Base-by-base conservation (phyloP, 2,329 filamentous ascomycete genomes). In the Blastomyces percursus region DNA sequence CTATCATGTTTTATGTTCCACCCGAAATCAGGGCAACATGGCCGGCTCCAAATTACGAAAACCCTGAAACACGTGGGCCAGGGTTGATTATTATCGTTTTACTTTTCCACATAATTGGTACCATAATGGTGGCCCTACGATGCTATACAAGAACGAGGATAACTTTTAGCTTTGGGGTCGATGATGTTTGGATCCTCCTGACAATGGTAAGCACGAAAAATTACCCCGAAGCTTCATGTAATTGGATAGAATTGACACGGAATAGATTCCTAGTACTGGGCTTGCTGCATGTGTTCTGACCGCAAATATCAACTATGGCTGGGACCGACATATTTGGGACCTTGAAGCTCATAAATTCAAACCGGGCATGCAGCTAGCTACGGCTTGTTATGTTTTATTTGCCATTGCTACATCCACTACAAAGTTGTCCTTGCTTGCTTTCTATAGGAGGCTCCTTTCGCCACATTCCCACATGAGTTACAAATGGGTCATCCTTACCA, bases 21-120 rank as follows among this genome's bases (percentile, higher is more conserved):
- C 46, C 63, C 14, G 56, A 60, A 42, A 35, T 64, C 11, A 54
- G 42, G 51, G 48, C 48, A 38, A 61, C 66, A 48, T 72, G 68
- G 69, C 69, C 69, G 3, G 61, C 63, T 52, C 69, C 69, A n/a
- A 71, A 71, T 59, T 71, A 69, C 65, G 61, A 67, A 40, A 61
- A 71, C 55, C 69, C 70, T 11, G 62, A 64, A 16, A 67, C 59
- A n/a, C 56, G 64, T 62, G 70, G 69, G 16, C 64, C 64, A n/a
- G 65, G 63, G 16, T 59, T 71, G 19, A 66, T 67, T 24, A 62
- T 69, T 57, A 50, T 67, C 8, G 65, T 56, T 40, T 24, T 62
- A 12, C 8, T 51, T 21, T 62, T 62, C 9, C 54, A 48, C 9
- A 24, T 48, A 35, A 24, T 51, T 38, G 54, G 52, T 4, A 50